A percentile compares a stretch with the other conserved stretches of the same genome.
Conservation (phyloP, 306 rosid genomes). For the Castanopsis chinensis region DNA sequence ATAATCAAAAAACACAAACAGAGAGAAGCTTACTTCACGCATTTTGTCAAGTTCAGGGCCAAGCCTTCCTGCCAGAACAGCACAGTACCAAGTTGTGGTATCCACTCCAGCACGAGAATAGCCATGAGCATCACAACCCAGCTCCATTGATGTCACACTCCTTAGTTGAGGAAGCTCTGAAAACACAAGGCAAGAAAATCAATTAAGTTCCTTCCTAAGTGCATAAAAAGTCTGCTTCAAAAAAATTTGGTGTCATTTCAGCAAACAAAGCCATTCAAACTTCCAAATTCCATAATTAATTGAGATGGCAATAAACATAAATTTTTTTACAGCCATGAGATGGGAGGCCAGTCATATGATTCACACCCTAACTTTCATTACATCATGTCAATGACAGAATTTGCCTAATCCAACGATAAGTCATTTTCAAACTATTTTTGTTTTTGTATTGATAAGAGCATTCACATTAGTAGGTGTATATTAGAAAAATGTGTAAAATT, state of each 20-base stretch:
- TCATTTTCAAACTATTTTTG: not conserved
- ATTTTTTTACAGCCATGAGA: not conserved
- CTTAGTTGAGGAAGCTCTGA: slow-evolving; percentile 78
- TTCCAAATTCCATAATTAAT: not conserved
- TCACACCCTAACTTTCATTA: not conserved
- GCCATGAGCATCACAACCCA: slow-evolving; percentile 89
- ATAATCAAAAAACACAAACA: slow-evolving; percentile 11
- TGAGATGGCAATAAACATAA: not conserved
- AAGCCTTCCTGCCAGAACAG: slow-evolving; percentile 73
- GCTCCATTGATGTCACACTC: slow-evolving; percentile 75
- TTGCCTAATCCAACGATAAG: not conserved
- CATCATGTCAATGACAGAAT: not conserved
- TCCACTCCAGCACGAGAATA: slow-evolving; percentile 89
- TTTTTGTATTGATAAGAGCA: no score
- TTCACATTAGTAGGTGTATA: no score
- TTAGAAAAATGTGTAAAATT: no score
- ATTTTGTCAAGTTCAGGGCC: slow-evolving; percentile 69
- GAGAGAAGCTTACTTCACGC: slow-evolving; percentile 75
- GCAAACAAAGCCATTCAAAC: slow-evolving; percentile 1
- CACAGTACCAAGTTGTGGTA: slow-evolving; percentile 84
- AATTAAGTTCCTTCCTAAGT: not conserved
- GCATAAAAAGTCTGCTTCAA: not conserved
- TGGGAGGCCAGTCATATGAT: not conserved
- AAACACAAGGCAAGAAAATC: slow-evolving; percentile 14
- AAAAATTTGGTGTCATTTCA: not conserved